Evolutionary conservation across 1,284 basidiomycete genomes (phyloP).

Genomic region (Puccinia hordei): DNA sequence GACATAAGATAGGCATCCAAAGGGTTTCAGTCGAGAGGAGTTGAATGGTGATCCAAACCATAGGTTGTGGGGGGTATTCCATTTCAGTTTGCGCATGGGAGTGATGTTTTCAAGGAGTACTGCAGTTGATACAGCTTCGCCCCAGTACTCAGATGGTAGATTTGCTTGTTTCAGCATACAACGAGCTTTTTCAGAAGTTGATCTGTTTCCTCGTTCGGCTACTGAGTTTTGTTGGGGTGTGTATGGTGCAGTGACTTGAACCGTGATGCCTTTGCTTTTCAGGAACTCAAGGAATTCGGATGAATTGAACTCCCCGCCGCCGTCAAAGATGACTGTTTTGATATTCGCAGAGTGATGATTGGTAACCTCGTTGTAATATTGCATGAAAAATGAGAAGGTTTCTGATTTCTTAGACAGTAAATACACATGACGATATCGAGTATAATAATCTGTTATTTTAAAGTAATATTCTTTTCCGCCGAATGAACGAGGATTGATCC

Average conservation of each 20-base stretch:
- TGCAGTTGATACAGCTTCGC: neutral
- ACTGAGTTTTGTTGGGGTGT: neutral
- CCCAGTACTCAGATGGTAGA: neutral
- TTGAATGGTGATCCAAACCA: neutral
- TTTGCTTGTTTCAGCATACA: neutral
- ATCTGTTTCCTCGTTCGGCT: neutral
- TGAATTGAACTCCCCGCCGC: neutral
- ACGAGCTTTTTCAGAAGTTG: neutral
- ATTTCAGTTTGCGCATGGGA: neutral
- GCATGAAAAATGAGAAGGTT: neutral
- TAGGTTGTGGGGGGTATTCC: conserved; percentile 3
- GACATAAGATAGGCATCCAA: neutral
- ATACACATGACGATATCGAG: conserved; percentile 15
- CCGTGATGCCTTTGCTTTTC: neutral
- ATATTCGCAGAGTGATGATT: neutral
- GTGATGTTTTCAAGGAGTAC: conserved; percentile 33
- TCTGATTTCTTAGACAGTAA: neutral
- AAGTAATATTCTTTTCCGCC: neutral
- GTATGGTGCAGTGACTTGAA: neutral
- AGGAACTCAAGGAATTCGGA: neutral
- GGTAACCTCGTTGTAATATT: neutral
- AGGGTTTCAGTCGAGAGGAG: neutral
- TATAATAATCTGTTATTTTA: neutral
- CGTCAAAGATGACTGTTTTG: neutral
- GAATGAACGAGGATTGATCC: neutral